Evolutionary conservation across 2,329 filamentous ascomycete species (phyloP).

Genomic region (Trichoderma atroviride): DNA sequence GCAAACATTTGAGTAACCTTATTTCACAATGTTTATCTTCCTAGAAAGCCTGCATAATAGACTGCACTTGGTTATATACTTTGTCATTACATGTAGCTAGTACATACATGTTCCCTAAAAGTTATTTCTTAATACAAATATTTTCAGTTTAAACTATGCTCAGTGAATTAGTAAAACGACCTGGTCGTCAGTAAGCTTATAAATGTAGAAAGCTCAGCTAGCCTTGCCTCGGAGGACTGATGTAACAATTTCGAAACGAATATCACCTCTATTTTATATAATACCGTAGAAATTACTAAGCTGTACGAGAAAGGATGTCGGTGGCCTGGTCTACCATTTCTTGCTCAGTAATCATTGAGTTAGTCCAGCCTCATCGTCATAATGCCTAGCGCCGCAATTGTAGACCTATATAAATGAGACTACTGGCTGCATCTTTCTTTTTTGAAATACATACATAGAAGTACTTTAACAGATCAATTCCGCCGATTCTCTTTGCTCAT

Average conservation of each 20-base stretch:
- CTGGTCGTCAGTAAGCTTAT: neutral
- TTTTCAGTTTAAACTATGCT: neutral
- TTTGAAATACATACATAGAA: neutral
- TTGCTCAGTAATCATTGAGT: neutral
- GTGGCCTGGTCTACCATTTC: neutral
- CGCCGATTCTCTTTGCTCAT: neutral
- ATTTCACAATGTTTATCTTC: neutral
- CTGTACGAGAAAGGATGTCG: neutral
- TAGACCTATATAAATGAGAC: neutral
- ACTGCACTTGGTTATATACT: neutral
- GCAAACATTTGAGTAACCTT: neutral
- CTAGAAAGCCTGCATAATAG: neutral
- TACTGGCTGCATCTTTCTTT: neutral
- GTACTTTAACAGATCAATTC: no score
- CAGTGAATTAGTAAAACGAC: neutral
- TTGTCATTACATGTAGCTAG: neutral
- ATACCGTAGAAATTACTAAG: neutral
- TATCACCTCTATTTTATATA: neutral
- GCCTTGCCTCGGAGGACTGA: neutral
- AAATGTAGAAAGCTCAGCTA: neutral
- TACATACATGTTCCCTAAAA: neutral
- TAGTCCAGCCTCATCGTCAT: neutral
- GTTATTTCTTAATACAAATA: neutral
- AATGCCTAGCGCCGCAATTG: neutral
- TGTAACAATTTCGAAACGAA: neutral